Conservation (phyloP, 2,329 filamentous ascomycete species). For the Fusarium zealandicum region DNA sequence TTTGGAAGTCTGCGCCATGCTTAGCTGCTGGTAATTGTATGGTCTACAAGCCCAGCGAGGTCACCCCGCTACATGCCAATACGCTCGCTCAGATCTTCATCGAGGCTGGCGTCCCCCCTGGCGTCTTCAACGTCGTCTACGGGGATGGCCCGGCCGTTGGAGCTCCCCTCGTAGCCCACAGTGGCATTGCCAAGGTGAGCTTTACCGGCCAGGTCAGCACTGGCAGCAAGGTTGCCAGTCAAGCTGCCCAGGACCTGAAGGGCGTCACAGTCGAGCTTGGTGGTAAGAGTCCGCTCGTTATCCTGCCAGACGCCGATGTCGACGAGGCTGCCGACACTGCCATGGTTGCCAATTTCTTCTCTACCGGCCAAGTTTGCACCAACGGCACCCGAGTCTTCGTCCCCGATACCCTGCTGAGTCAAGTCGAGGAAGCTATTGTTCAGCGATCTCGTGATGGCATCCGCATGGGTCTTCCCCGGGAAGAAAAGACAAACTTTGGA, state of each 20-base stretch:
- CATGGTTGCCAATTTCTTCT: conserved; percentile 95
- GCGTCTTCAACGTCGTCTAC: conserved; percentile 88
- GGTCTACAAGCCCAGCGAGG: conserved; percentile 90
- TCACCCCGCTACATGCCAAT: conserved; percentile 82
- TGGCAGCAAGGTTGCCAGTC: conserved; percentile 79
- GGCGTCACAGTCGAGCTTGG: conserved; percentile 93
- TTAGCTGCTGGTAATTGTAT: conserved; percentile 87
- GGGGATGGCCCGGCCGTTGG: conserved; percentile 77
- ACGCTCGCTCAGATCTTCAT: conserved; percentile 77
- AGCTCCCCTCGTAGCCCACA: conserved; percentile 75
- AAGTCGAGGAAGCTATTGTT: conserved; percentile 73
- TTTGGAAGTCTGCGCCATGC: conserved; percentile 89
- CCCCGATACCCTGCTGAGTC: conserved; percentile 67
- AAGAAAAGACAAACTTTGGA: conserved; percentile 80
- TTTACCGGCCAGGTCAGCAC: conserved; percentile 90
- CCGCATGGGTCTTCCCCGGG: conserved; percentile 76
- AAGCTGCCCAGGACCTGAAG: conserved; percentile 82
- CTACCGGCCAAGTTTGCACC: conserved; percentile 89
- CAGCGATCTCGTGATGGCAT: conserved; percentile 66
- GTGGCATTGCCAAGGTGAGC: conserved; percentile 80
- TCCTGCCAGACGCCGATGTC: conserved; percentile 81
- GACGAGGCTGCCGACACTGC: conserved; percentile 85
- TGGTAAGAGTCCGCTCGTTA: conserved; percentile 81
- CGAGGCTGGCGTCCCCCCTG: conserved; percentile 79
- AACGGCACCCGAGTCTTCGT: conserved; percentile 91